Base-by-base conservation (phyloP, 2,329 filamentous ascomycete genomes). In the Hymenoscyphus scutula region DNA sequence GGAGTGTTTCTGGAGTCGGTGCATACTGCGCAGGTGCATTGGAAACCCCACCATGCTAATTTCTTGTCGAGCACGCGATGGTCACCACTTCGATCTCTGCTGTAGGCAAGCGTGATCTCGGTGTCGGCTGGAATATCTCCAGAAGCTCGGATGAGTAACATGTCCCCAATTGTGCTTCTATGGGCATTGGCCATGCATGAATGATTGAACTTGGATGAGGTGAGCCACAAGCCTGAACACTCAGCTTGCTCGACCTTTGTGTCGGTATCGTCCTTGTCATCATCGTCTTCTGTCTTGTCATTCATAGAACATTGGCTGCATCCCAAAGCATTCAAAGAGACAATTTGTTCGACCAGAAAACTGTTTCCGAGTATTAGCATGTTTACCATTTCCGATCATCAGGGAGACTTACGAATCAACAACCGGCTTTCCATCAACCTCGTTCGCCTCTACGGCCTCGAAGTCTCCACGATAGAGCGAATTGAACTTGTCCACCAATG, bases 151-250 rank as follows among this genome's bases (percentile, higher is more conserved):
- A 85, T 58, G 7, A 85, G 75, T 65, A 78, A 75, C 74, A 86
- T 77, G 66, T 86, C 82, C 2, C 83, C 82, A 41, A 85, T 81
- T 68, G 84, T 84, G 0, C 77, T 71, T 17, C 79, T 79, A 0
- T 62, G 64, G 19, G 77, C 77, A 65, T 84, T 86, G 10, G 70
- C 69, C 4, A 76, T 19, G 68, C 84, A 86, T 11, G 76, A 77
- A 64, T 86, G 83, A 62, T 86, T 86, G 65, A 84, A 78, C 60
- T 76, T 74, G 0, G 82, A 81, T 3, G 81, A 79, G 1, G 74
- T 62, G 2, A 73, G 62, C 81, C 82, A 86, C 13, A 84, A 61
- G 0, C 82, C 82, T 34, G 68, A 67, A 1, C 11, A 29, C 13
- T 32, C 3, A 59, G 27, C 19, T 54, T 7, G 15, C 13, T 13